These are phyloP conservation scores for Pharnaceum exiguum DNA, from an alignment of 148 eudicot species.

Conservation along the genomic window DNA sequence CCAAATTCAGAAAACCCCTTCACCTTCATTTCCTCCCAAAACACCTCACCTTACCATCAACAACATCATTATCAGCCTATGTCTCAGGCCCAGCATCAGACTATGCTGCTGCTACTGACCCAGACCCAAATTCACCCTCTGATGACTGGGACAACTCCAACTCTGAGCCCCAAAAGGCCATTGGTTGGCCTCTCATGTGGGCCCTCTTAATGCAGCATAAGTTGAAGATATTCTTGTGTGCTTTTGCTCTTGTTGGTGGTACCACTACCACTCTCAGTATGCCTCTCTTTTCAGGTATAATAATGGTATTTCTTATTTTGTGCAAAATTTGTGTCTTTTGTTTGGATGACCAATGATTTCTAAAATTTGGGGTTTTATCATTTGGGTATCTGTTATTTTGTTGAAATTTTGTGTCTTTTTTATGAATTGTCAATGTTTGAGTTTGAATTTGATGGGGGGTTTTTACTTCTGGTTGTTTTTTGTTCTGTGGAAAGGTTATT, in stretches of 20 bases:
- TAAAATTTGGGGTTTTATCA: background rate
- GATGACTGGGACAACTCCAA: slow-evolving; percentile 15
- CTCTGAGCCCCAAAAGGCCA: slow-evolving; percentile 28
- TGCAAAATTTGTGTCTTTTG: background rate
- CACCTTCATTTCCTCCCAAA: slow-evolving; percentile 10
- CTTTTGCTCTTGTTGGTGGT: slow-evolving; percentile 52
- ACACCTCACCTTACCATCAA: background rate
- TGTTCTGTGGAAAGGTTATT: too few species aligned
- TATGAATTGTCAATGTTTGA: too few species aligned
- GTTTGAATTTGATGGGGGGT: too few species aligned
- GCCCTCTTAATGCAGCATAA: slow-evolving; percentile 52
- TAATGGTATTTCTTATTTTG: too few species aligned
- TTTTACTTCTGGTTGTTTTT: too few species aligned
- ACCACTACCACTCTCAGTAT: slow-evolving; percentile 71
- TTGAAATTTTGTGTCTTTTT: too few species aligned
- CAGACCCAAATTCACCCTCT: slow-evolving; percentile 38
- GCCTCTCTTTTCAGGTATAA: slow-evolving; percentile 77
- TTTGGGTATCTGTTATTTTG: too few species aligned
- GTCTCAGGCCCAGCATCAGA: slow-evolving; percentile 70
- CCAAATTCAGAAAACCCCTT: too few species aligned
- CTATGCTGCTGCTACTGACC: slow-evolving; percentile 29
- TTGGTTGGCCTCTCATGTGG: slow-evolving; percentile 71
- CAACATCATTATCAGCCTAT: slow-evolving; percentile 33
- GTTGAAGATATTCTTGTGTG: slow-evolving; percentile 41
- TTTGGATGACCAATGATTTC: background rate